These are phyloP conservation scores for Colletotrichum sp. DNA, from an alignment of 2,329 filamentous ascomycete species.

Conservation along the genomic window DNA sequence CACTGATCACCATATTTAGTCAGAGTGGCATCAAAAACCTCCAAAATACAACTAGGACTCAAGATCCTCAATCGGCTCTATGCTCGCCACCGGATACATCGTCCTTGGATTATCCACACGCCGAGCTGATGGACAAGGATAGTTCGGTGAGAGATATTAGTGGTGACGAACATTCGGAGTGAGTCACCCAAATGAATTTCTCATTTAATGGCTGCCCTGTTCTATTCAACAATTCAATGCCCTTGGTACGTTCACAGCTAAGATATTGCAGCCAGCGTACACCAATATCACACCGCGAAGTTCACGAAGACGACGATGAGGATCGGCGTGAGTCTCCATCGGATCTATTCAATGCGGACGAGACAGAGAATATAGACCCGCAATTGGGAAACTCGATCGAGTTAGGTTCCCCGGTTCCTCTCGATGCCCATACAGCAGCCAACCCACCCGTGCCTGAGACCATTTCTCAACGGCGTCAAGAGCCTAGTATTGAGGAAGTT, in stretches of 20 bases:
- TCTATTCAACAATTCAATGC: background rate
- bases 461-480: background rate
- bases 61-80: background rate
- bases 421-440: background rate
- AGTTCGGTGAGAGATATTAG: background rate
- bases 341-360: background rate
- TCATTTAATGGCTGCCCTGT: background rate
- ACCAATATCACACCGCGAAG: background rate
- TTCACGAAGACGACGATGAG: background rate
- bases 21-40: background rate
- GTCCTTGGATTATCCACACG: background rate
- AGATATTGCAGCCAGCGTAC: background rate
- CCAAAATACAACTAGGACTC: background rate
- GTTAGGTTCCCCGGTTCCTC: background rate
- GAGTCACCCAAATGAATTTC: fast-evolving
- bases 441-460: background rate
- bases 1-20: background rate
- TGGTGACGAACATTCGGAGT: background rate
- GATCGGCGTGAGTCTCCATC: background rate
- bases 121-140: background rate
- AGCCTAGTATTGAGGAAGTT: background rate
- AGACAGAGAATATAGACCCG: background rate
- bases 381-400: background rate
- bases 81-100: background rate
- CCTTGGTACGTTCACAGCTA: background rate